Percentiles rank a stretch among this genome's conserved stretches.
Conservation (phyloP, 805 yeast genomes). For the Ogataea dorogensis region DNA sequence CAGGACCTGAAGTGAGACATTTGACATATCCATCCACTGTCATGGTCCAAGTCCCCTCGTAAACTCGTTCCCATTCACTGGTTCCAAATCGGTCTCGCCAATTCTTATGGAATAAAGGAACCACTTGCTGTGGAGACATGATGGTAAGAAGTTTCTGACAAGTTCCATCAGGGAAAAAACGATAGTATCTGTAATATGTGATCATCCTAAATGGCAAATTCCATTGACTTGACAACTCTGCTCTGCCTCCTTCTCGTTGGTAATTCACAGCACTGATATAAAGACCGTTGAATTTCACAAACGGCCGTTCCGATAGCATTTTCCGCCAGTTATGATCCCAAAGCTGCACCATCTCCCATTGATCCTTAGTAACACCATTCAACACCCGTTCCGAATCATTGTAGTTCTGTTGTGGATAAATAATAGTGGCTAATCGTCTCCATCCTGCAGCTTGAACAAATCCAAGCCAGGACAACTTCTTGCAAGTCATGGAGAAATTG, state of each 20-base stretch:
- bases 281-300: constrained; percentile 75
- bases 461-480: constrained; percentile 54
- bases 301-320: constrained; percentile 68
- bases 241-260: constrained; percentile 76
- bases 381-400: constrained; percentile 41
- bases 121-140: constrained; percentile 66
- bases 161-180: constrained; percentile 78
- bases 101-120: constrained; percentile 47
- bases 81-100: constrained; percentile 26
- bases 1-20: constrained; percentile 56
- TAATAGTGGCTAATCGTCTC: constrained; percentile 46
- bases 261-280: constrained; percentile 85
- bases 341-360: constrained; percentile 34
- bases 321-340: constrained; percentile 47
- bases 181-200: constrained; percentile 80
- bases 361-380: constrained; percentile 37
- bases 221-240: constrained; percentile 66
- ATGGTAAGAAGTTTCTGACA: constrained; percentile 69
- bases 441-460: constrained; percentile 50
- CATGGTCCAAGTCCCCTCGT: constrained; percentile 57
- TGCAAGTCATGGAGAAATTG: constrained; percentile 57
- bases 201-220: constrained; percentile 75
- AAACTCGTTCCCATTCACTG: constrained; percentile 37
- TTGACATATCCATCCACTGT: constrained; percentile 51
- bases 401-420: constrained; percentile 56